A percentile compares a stretch with the other conserved stretches of the same genome.
phyloP scores from a whole-genome alignment of 2,329 filamentous ascomycete species.

The Fusarium aywerte region DNA sequence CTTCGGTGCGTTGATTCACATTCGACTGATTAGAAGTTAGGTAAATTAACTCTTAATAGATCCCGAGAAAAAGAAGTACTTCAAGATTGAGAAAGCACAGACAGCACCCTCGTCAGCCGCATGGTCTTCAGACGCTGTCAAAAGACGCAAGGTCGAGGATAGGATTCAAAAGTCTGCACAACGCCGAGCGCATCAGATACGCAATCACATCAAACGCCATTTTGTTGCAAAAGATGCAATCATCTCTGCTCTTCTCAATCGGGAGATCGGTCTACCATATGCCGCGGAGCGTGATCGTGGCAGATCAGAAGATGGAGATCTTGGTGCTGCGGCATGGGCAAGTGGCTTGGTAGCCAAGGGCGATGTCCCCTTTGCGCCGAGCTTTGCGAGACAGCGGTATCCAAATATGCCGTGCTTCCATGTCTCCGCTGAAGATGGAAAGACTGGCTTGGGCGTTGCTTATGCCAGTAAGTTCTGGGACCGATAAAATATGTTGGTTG shows the following conservation, averaged over 20 bases:
- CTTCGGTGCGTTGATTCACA: conserved; percentile 55
- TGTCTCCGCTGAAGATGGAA: conserved; percentile 53
- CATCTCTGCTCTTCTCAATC: conserved; percentile 40
- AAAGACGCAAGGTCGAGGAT: conserved; percentile 62
- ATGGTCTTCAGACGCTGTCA: conserved; percentile 69
- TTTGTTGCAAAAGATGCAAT: conserved; percentile 51
- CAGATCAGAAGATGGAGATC: conserved; percentile 39
- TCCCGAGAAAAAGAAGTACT: conserved; percentile 71
- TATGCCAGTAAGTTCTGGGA: conserved; percentile 56
- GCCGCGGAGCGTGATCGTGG: conserved; percentile 38
- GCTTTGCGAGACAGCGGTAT: conserved; percentile 42
- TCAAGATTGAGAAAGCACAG: conserved; percentile 70
- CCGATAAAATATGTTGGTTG: background rate
- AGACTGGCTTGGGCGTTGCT: conserved; percentile 55
- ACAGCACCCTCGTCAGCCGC: conserved; percentile 61
- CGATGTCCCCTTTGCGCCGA: conserved; percentile 50
- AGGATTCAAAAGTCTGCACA: conserved; percentile 45
- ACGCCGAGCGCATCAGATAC: conserved; percentile 48
- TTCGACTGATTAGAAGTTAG: background rate
- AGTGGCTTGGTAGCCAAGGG: conserved; percentile 55
- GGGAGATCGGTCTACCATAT: conserved; percentile 42
- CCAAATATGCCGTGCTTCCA: conserved; percentile 56
- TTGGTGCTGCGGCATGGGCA: conserved; percentile 53
- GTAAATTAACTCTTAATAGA: conserved; percentile 52
- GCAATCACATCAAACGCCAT: conserved; percentile 54